Evolutionary conservation across 495 filamentous ascomycete species (phyloP).

Genomic region (Penicillium pulvis): DNA sequence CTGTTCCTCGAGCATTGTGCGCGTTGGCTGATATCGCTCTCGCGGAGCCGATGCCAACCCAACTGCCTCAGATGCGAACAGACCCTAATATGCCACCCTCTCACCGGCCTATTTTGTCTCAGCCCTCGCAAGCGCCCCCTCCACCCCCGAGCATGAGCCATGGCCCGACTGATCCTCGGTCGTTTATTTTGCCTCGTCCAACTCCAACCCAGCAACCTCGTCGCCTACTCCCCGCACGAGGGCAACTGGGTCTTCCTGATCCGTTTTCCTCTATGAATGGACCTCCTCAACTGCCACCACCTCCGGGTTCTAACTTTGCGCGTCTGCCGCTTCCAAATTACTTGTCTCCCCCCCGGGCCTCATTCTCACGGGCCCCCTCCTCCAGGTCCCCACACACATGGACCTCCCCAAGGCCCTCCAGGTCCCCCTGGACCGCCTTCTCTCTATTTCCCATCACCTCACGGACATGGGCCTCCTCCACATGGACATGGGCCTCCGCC

Average conservation of each 20-base stretch:
- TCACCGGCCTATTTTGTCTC: slow-evolving; percentile 35
- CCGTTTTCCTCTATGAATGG: slow-evolving; percentile 37
- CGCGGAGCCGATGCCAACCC: slow-evolving; percentile 24
- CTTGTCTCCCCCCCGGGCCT: slow-evolving; percentile 12
- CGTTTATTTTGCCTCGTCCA: slow-evolving; percentile 43
- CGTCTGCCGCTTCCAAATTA: slow-evolving; percentile 37
- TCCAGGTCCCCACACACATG: slow-evolving; percentile 23
- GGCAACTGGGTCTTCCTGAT: slow-evolving; percentile 39
- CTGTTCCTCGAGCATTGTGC: slow-evolving; percentile 28
- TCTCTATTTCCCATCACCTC: slow-evolving; percentile 26
- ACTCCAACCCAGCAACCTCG: slow-evolving; percentile 41
- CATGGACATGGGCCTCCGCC: slow-evolving; percentile 12
- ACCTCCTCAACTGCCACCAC: slow-evolving; percentile 44
- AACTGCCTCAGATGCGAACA: slow-evolving; percentile 29
- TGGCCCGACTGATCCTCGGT: slow-evolving; percentile 41
- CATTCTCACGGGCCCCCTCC: slow-evolving; percentile 18
- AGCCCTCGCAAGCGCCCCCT: slow-evolving; percentile 20
- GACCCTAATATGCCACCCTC: slow-evolving; percentile 22
- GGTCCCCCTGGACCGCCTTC: slow-evolving; percentile 12
- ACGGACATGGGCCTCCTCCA: slow-evolving; percentile 13
- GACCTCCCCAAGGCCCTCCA: slow-evolving; percentile 21
- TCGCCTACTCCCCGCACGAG: slow-evolving; percentile 41
- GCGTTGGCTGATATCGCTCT: slow-evolving; percentile 41
- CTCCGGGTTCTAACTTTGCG: slow-evolving; percentile 43
- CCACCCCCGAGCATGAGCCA: slow-evolving; percentile 23